Evolutionary conservation across 2,329 filamentous ascomycete genomes (phyloP).

Genomic region (Fusarium azukiicola): DNA sequence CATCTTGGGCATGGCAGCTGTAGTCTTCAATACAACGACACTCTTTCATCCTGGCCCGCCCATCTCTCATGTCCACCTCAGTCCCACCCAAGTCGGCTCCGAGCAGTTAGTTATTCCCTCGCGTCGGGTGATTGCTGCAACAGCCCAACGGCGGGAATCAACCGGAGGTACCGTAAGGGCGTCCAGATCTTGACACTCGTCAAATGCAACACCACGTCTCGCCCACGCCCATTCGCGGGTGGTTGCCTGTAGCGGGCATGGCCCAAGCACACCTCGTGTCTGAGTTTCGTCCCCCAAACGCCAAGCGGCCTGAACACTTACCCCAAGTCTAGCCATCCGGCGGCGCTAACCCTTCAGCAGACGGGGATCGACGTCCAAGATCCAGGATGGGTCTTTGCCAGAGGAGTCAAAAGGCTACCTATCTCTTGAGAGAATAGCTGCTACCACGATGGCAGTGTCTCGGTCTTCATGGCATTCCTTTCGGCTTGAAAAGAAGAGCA

Average conservation of each 20-base stretch:
- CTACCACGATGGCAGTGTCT: neutral
- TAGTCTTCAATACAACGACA: too few species aligned
- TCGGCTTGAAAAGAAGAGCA: neutral
- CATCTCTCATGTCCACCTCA: neutral
- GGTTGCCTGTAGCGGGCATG: slow-evolving; percentile 15
- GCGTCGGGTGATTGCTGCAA: slow-evolving; percentile 1
- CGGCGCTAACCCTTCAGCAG: slow-evolving; percentile 4
- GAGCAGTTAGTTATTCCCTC: neutral
- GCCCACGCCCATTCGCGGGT: slow-evolving; percentile 11
- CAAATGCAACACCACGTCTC: slow-evolving; percentile 7
- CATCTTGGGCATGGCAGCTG: neutral
- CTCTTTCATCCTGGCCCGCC: neutral
- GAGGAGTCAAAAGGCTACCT: neutral
- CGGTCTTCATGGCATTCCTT: neutral
- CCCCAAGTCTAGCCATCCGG: slow-evolving; percentile 1
- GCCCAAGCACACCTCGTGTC: slow-evolving; percentile 16
- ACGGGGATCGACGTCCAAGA: slow-evolving; percentile 3
- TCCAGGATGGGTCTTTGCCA: neutral
- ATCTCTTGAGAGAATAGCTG: neutral
- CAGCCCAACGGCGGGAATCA: slow-evolving; percentile 4
- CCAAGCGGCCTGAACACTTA: slow-evolving; percentile 1
- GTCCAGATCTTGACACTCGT: slow-evolving; percentile 11
- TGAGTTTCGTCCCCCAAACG: neutral
- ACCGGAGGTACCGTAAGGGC: slow-evolving; percentile 9
- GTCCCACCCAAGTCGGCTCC: slow-evolving; percentile 13